Conservation (phyloP, 805 yeast species). For the Lachancea sp. region DNA sequence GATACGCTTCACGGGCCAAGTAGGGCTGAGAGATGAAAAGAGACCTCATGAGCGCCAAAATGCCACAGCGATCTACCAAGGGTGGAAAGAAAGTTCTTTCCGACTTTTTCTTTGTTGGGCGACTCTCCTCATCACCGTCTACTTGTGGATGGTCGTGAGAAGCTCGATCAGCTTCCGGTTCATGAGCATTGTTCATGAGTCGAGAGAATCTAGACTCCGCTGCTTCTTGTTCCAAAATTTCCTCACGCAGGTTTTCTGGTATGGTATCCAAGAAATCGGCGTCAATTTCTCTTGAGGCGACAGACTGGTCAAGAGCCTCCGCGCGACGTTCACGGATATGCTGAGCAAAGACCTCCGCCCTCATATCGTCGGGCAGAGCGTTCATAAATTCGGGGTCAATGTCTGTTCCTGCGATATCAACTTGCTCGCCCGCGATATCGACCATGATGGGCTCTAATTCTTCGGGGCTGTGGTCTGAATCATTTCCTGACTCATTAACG, state of each 20-base stretch:
- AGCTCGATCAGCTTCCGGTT: conserved; percentile 3
- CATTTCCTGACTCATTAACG: conserved; percentile 12
- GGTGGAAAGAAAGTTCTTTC: conserved; percentile 50
- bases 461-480: conserved; percentile 9
- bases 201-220: conserved; percentile 36
- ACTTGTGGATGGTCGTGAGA: conserved; percentile 11
- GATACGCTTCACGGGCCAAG: conserved; percentile 54
- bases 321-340: conserved; percentile 72
- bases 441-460: conserved; percentile 55
- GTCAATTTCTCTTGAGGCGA: conserved; percentile 58
- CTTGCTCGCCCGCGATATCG: conserved; percentile 65
- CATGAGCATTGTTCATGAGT: conserved; percentile 12
- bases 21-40: conserved; percentile 68
- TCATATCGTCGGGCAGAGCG: conserved; percentile 87
- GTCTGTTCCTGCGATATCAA: conserved; percentile 83
- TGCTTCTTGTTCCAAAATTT: conserved; percentile 53
- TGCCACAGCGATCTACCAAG: conserved; percentile 67
- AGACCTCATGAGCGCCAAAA: conserved; percentile 63
- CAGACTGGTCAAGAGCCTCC: conserved; percentile 41
- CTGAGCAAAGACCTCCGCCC: conserved; percentile 85
- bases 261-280: conserved; percentile 75
- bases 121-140: conserved; percentile 14
- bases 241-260: conserved; percentile 60
- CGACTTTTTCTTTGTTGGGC: conserved; percentile 21
- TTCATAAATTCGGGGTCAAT: conserved; percentile 87